phyloP scores from a whole-genome alignment of 768 basidiomycete species.

The Boletus subcaerulescens region DNA sequence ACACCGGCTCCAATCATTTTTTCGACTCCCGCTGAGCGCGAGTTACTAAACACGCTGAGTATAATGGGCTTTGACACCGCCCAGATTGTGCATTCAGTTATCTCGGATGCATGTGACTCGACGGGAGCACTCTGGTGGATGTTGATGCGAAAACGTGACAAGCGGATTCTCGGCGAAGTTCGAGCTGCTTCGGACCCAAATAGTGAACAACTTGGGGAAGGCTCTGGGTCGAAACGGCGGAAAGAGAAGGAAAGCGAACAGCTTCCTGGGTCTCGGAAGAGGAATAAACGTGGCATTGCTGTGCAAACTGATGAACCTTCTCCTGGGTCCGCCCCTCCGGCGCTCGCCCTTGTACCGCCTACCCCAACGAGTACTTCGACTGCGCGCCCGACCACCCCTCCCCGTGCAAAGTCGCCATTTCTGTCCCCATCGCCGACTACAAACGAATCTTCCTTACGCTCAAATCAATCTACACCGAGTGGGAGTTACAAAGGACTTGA shows the following conservation, averaged over 20 bases:
- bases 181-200: conserved; percentile 16
- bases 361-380: conserved; percentile 57
- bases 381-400: conserved; percentile 48
- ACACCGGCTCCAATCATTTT: conserved; percentile 81
- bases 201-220: conserved; percentile 15
- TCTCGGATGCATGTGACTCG: conserved; percentile 89
- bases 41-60: conserved; percentile 72
- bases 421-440: conserved; percentile 55
- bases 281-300: conserved; percentile 27
- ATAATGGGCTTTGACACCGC: conserved; percentile 86
- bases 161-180: conserved; percentile 45
- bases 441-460: conserved; percentile 49
- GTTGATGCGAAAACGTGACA: conserved; percentile 77
- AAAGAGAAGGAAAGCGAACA: conserved; percentile 29
- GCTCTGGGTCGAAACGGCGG: conserved; percentile 28
- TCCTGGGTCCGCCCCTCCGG: conserved; percentile 43
- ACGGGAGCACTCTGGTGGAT: conserved; percentile 97
- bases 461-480: conserved; percentile 69
- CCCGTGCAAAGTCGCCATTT: conserved; percentile 49
- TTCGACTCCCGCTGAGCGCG: conserved; percentile 76
- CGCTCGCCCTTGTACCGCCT: conserved; percentile 72
- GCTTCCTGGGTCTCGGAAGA: conserved; percentile 21
- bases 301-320: conserved; percentile 47
- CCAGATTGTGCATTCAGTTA: conserved; percentile 92
- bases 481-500: conserved; percentile 54